Evolutionary conservation across 2,329 filamentous ascomycete genomes (phyloP).

Genomic region (Claviceps lovelessii): DNA sequence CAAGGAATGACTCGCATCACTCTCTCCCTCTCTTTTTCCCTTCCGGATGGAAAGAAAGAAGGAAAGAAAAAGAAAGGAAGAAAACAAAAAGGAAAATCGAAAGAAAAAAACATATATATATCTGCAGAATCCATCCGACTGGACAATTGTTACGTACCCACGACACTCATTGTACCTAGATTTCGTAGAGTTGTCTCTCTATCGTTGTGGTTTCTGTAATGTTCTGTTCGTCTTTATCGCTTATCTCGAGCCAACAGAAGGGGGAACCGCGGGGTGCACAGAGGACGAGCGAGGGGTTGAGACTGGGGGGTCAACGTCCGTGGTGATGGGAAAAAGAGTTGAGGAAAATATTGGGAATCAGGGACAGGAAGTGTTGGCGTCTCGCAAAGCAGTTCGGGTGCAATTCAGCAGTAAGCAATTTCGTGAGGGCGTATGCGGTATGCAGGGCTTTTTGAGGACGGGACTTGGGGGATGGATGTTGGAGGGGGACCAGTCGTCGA

Average conservation of each 20-base stretch:
- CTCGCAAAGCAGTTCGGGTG: not conserved
- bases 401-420: not conserved
- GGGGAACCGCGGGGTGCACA: constrained; percentile 1
- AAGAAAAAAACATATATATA: too few relatives aligned
- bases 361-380: not conserved
- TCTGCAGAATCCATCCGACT: not conserved
- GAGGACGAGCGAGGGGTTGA: not conserved
- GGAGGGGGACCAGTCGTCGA: not conserved
- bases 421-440: not conserved
- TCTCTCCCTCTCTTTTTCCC: not conserved
- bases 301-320: not conserved
- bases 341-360: not conserved
- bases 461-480: not conserved
- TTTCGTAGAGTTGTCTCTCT: constrained; percentile 11
- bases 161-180: constrained; percentile 37
- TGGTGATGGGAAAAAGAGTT: not conserved
- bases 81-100: not conserved
- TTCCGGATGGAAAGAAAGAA: not conserved
- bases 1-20: too few relatives aligned
- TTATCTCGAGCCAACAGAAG: not conserved
- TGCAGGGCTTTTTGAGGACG: too few relatives aligned
- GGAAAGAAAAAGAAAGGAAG: not conserved
- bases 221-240: constrained; percentile 3
- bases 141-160: constrained; percentile 27
- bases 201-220: not conserved